These are phyloP conservation scores for Xylaria flabelliformis DNA, from an alignment of 495 filamentous ascomycete species.

Conservation along the genomic window DNA sequence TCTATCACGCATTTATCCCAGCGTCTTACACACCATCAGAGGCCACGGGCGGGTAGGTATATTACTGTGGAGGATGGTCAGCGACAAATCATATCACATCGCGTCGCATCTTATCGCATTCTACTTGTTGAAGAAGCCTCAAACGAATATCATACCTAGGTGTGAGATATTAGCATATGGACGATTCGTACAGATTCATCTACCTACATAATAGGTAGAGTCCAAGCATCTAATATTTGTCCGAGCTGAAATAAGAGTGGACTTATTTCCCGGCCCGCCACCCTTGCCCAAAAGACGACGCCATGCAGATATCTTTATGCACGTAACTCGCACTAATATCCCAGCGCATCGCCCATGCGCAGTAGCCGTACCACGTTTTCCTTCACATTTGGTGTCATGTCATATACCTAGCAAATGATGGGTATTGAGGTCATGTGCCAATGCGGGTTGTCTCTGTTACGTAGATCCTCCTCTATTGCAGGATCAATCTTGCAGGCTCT, in stretches of 20 bases:
- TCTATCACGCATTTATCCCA: background rate
- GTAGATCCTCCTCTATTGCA: constrained; percentile 24
- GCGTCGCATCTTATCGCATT: background rate
- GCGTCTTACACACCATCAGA: constrained; percentile 20
- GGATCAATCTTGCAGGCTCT: constrained; percentile 20
- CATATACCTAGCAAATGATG: background rate
- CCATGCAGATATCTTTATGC: constrained; percentile 7
- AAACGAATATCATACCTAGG: constrained; percentile 12
- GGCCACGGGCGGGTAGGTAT: background rate
- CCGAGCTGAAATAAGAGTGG: background rate
- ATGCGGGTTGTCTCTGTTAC: background rate
- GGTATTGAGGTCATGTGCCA: constrained; percentile 12
- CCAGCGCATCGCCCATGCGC: background rate
- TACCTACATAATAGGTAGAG: background rate
- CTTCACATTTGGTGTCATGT: background rate
- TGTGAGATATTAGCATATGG: constrained; percentile 1
- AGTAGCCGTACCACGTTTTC: constrained; percentile 7
- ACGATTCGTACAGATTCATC: background rate
- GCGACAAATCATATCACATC: constrained; percentile 12
- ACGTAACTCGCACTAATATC: background rate
- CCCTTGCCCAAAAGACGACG: background rate
- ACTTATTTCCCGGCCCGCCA: background rate
- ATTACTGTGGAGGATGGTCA: background rate
- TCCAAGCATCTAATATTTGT: background rate
- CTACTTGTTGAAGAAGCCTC: too few relatives aligned